Evolutionary conservation across 225 moss, liverwort and hornwort species (phyloP), one percentile per base, ranked within the genome.

Genomic region (Bryum argenteum): DNA sequence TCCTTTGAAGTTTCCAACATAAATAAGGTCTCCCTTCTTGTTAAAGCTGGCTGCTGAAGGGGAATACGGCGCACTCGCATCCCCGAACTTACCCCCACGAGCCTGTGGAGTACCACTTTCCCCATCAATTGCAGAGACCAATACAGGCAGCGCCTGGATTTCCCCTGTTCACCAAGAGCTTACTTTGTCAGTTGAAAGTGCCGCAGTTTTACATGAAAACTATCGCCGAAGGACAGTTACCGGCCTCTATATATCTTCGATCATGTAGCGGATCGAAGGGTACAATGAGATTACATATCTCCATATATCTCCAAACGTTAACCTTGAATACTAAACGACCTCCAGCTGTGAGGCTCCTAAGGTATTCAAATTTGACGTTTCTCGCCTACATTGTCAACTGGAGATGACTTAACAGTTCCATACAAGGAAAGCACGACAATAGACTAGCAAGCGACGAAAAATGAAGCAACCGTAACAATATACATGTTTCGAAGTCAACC

Each of bases 21-120:
- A 98, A 50, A 98, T 91, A 12, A 98, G 82, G 62, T 98, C 94
- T 65, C 97, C 97, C 71, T 89, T 92, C 82, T 98, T 98, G 78
- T 94, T 94, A 23, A 94, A 98, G 76, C 90, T 98, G 42, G 94
- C 97, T 63, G 94, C 87, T 61, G 94, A 86, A 74, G 90, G 90
- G 17, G 94, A 88, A 79, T 86, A 92, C 24, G 89, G 94, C 8
- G 88, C 85, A 76, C 83, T 83, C 13, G 88, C 81, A 67, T 94
- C 92, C 45, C 80, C 88, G 69, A 87, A 89, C 68, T 94, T 98
- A 41, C 94, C 94, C 59, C 92, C 85, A 59, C 84, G 83, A 67
- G 71, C 74, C 53, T 85, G 90, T 44, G 83, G 72, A 52, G 78
- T 70, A 71, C 87, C 88, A 80, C 77, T 83, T 55, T 93, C 96